Evolutionary conservation across 2,329 filamentous ascomycete species (phyloP).

Genomic region (Ceratocystis variospora): DNA sequence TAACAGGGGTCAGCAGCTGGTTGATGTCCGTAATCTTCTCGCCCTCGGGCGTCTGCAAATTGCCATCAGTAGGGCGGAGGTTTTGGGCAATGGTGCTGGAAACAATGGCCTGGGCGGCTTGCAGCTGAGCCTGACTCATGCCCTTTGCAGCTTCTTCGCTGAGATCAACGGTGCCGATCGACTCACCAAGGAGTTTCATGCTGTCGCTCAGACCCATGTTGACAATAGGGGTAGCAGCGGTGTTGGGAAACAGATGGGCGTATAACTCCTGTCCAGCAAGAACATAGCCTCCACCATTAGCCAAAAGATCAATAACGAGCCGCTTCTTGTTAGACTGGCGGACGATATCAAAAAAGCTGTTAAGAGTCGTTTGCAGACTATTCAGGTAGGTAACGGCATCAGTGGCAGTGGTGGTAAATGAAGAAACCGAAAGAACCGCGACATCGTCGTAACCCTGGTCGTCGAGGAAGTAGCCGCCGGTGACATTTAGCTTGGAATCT

Average conservation of each 20-base stretch:
- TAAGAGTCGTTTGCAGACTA: constrained; percentile 25
- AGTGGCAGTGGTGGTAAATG: constrained; percentile 22
- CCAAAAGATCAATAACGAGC: constrained; percentile 44
- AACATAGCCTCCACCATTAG: constrained; percentile 46
- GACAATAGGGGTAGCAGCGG: constrained; percentile 35
- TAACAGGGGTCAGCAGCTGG: constrained; percentile 26
- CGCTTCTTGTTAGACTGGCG: constrained; percentile 41
- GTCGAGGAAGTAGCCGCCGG: constrained; percentile 27
- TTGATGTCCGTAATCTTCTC: constrained; percentile 24
- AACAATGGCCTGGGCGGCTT: constrained; percentile 33
- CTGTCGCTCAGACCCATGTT: constrained; percentile 38
- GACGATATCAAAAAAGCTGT: constrained; percentile 23
- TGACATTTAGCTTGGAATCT: constrained; percentile 23
- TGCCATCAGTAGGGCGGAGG: constrained; percentile 29
- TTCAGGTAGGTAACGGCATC: constrained; percentile 22
- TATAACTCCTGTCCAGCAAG: constrained; percentile 50
- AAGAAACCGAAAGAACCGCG: constrained; percentile 25
- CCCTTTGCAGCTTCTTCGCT: constrained; percentile 23
- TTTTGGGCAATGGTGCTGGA: constrained; percentile 33
- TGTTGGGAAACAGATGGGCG: constrained; percentile 40
- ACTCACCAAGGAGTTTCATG: constrained; percentile 31
- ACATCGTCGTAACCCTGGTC: constrained; percentile 27
- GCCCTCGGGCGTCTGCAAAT: constrained; percentile 35
- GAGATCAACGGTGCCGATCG: constrained; percentile 25
- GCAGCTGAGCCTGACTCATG: constrained; percentile 27